phyloP scores from a whole-genome alignment of 2,329 filamentous ascomycete genomes.

The Phialocephala subalpina region DNA sequence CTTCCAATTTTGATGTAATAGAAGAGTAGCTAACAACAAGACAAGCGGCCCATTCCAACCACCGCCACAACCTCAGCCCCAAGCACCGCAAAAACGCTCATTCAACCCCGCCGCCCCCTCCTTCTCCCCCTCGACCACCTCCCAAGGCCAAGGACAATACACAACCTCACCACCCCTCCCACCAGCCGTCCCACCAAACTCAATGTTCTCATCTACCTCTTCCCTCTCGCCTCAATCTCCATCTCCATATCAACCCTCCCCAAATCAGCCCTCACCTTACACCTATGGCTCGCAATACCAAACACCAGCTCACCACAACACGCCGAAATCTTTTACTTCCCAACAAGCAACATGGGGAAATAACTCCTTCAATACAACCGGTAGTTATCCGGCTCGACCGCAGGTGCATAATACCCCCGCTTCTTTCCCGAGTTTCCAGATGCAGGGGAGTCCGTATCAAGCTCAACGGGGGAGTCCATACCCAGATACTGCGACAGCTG shows the following conservation, averaged over 20 bases:
- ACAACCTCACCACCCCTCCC: constrained; percentile 14
- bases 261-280: not conserved
- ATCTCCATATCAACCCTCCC: not conserved
- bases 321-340: not conserved
- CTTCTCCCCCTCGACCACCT: constrained; percentile 29
- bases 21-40: not conserved
- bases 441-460: not conserved
- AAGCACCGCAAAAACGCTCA: constrained; percentile 4
- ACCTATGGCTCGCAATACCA: not conserved
- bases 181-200: constrained; percentile 15
- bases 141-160: not conserved
- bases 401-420: constrained; percentile 18
- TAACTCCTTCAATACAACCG: not conserved
- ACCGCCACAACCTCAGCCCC: constrained; percentile 5
- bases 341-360: not conserved
- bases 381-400: constrained; percentile 1
- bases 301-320: not conserved
- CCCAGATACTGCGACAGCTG: not conserved
- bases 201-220: constrained; percentile 20
- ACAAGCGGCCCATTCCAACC: not conserved
- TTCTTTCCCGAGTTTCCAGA: constrained; percentile 19
- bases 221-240: constrained; percentile 18
- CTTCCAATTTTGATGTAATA: not conserved
- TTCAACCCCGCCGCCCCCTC: constrained; percentile 35
- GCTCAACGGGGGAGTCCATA: not conserved